Base-by-base conservation (phyloP, 768 basidiomycete genomes). In the Albatrellus ellisii region DNA sequence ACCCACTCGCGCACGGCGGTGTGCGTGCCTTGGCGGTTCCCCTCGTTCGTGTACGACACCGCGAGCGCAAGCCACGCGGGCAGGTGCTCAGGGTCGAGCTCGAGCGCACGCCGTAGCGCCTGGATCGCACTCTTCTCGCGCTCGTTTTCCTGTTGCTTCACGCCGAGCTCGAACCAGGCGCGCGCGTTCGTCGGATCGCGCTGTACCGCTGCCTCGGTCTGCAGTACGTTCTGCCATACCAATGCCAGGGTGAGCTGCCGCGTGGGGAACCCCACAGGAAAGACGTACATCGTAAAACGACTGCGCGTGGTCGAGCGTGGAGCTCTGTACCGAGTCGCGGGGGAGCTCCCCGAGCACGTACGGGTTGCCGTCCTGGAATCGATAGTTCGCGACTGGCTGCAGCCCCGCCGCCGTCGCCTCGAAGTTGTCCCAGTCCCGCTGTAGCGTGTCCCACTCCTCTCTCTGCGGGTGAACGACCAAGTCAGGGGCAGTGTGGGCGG, bases 81-180 rank as follows among this genome's bases (percentile, higher is more conserved):
- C 1, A 85, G 66, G 51, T 82, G 73, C 2, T 69, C 56, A 2
- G 89, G 78, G 52, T 94, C 83, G 26, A 98, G 72, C 46, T 84
- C 77, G 39, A 90, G 64, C 8, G 90, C 80, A 42, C 79, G 80
- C 37, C 70, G 65, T 15, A 99, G 70, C 2, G 95, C 95, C 42
- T 78, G 70, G 31, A 98, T 72, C 4, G 95, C 95, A 52, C 88
- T 80, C 6, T 72, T 70, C 62, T 99, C 95, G 12, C 92, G 78
- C 59, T 99, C 95, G 57, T 92, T 95, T 61, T 95, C 92, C 59
- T 99, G 95, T 55, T 98, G 95, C 60, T 87, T 91, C 37, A 99
- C 79, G 20, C 95, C 95, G 38, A 98, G 78, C 50, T 83, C 75
- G 55, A 74, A 92, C 95, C 95, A 99, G 7, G 79, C 81, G 26